These are phyloP conservation scores for Coniochaeta sp. DNA, from an alignment of 2,329 filamentous ascomycete species.

Conservation along the genomic window DNA sequence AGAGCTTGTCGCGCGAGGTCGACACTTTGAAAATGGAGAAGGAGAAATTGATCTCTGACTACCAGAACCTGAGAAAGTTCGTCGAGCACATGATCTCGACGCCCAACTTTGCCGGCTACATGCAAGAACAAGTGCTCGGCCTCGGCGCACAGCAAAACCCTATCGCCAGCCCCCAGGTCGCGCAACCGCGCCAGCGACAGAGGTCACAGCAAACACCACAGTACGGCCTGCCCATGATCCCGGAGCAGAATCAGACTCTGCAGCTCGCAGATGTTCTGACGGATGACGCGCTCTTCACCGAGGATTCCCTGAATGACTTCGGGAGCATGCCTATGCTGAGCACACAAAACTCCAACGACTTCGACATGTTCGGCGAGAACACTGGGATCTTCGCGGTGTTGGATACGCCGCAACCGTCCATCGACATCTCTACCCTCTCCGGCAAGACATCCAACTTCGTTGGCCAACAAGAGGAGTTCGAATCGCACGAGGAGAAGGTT, in stretches of 20 bases:
- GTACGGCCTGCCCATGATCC: not conserved
- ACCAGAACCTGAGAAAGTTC: constrained; percentile 51
- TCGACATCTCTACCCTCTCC: constrained; percentile 57
- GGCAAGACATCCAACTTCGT: constrained; percentile 59
- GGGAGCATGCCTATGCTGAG: not conserved
- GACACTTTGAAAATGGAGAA: constrained; percentile 48
- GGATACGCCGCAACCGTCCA: constrained; percentile 33
- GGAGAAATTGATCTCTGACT: constrained; percentile 29
- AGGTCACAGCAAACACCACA: not conserved
- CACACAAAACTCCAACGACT: not conserved
- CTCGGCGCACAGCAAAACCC: not conserved
- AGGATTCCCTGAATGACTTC: not conserved
- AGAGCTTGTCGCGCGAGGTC: constrained; percentile 54
- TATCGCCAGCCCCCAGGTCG: not conserved
- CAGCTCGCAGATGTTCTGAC: not conserved
- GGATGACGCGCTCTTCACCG: not conserved
- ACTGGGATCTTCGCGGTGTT: constrained; percentile 16
- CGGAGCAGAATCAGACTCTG: constrained; percentile 1
- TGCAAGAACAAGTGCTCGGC: constrained; percentile 24
- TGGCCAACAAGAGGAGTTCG: constrained; percentile 32
- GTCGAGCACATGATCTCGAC: constrained; percentile 38
- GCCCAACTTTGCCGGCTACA: constrained; percentile 73
- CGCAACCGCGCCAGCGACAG: not conserved
- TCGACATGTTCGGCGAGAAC: constrained; percentile 1
- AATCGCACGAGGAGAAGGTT: constrained; percentile 43